Evolutionary conservation across 2,329 filamentous ascomycete genomes (phyloP), one percentile per base, ranked within the genome.

Genomic region (Aureobasidium melanogenum): DNA sequence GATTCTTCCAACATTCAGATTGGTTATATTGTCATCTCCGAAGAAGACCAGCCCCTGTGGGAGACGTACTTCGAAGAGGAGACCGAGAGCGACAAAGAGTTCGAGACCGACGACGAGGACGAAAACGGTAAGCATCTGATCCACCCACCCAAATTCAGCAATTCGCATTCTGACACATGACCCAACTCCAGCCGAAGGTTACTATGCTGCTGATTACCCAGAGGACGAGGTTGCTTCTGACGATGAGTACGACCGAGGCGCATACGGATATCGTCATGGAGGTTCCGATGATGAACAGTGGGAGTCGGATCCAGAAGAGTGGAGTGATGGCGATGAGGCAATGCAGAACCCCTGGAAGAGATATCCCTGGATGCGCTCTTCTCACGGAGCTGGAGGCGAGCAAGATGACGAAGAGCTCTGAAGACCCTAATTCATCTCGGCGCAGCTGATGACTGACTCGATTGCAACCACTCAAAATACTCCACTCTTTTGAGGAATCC

Each of bases 181-280:
- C 9, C 17, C 59, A 63, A 30, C 30, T 47, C 51, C 51, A 64
- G 87, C 88, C 38, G 88, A 92, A 70, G 87, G 90, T 68, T 86
- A 90, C 72, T 91, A 91, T 69, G 84, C 85, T 3, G 86, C 88
- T 59, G 88, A 92, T 70, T 92, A 92, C 66, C 88, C 88, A 0
- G 88, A 92, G 64, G 88, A 92, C 59, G 88, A 92, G 70, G 80
- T 91, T 15, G 86, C 84, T 47, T 86, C 84, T 17, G 88, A 91
- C 66, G 85, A 88, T 65, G 85, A 88, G 70, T 83, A 79, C 64
- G 82, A 78, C 46, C 65, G 72, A 2, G 71, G 74, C 48, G 69
- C 75, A 9, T 79, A 79, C 62, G 69, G 71, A 30, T 78, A 77
- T 62, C 66, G 74, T 2, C 63, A 66, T 19, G 70, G 66, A 1